These are phyloP conservation scores for Zymoseptoria pseudotritici DNA, from an alignment of 2,329 filamentous ascomycete genomes.

Conservation along the genomic window DNA sequence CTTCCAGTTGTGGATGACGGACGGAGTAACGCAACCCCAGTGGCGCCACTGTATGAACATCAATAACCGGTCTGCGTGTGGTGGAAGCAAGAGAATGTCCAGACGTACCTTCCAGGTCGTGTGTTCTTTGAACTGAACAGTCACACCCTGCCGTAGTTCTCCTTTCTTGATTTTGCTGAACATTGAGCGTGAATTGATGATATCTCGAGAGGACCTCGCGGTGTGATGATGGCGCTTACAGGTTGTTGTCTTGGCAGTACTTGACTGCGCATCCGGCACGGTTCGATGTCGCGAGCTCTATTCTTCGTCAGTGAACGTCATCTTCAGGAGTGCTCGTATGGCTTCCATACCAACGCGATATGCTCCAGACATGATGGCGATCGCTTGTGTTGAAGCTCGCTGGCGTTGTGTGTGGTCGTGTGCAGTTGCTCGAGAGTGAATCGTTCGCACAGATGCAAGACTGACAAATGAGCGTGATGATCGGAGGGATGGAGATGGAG, in stretches of 20 bases:
- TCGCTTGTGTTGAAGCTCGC: neutral
- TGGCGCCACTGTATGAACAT: conserved; percentile 57
- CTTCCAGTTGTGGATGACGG: conserved; percentile 59
- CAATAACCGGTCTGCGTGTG: neutral
- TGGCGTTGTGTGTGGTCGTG: neutral
- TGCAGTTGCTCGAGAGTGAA: neutral
- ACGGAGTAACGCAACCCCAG: conserved; percentile 87
- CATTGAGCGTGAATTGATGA: neutral
- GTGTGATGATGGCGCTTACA: conserved; percentile 14
- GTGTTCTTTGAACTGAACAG: conserved; percentile 55
- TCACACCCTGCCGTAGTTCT: conserved; percentile 67
- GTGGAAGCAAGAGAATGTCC: neutral
- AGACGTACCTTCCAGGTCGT: conserved; percentile 49
- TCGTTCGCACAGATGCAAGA: neutral
- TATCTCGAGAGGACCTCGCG: neutral
- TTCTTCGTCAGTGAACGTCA: neutral
- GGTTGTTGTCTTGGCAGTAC: conserved; percentile 60
- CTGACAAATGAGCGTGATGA: neutral
- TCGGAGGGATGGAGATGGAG: neutral
- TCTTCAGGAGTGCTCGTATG: neutral
- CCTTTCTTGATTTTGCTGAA: conserved; percentile 66
- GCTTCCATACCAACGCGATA: conserved; percentile 13
- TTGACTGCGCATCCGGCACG: conserved; percentile 68
- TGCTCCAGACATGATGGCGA: conserved; percentile 10
- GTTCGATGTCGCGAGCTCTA: conserved; percentile 63